Evolutionary conservation across 2,329 filamentous ascomycete species (phyloP).

Genomic region (Gnomoniopsis smithogilvyi): DNA sequence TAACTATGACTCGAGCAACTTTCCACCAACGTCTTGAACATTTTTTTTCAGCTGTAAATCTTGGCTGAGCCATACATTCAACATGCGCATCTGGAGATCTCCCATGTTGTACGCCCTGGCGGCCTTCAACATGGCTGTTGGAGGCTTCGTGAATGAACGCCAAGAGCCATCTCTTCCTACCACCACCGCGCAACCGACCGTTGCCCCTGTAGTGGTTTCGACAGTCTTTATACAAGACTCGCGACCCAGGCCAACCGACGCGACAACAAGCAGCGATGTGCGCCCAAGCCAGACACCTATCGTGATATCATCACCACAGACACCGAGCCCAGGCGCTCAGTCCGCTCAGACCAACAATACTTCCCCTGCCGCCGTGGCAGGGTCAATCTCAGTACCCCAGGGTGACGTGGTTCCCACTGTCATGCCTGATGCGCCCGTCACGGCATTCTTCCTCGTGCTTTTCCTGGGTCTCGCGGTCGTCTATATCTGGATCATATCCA

Average conservation of each 20-base stretch:
- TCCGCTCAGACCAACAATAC: background rate
- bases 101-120: background rate
- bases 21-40: too few species aligned
- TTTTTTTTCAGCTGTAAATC: too few species aligned
- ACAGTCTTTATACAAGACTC: background rate
- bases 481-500: background rate
- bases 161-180: background rate
- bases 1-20: too few species aligned
- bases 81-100: background rate
- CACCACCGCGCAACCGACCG: too few species aligned
- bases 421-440: background rate
- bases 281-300: too few species aligned
- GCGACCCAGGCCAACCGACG: background rate
- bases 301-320: background rate
- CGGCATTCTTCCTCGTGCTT: background rate
- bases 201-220: background rate
- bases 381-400: background rate
- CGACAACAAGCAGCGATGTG: background rate
- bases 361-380: background rate
- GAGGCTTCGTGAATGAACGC: background rate
- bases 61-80: background rate
- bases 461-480: background rate
- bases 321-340: background rate
- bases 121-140: background rate
- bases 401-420: background rate